Evolutionary conservation across 2,329 filamentous ascomycete species (phyloP).

Genomic region (Shiraia sp.): DNA sequence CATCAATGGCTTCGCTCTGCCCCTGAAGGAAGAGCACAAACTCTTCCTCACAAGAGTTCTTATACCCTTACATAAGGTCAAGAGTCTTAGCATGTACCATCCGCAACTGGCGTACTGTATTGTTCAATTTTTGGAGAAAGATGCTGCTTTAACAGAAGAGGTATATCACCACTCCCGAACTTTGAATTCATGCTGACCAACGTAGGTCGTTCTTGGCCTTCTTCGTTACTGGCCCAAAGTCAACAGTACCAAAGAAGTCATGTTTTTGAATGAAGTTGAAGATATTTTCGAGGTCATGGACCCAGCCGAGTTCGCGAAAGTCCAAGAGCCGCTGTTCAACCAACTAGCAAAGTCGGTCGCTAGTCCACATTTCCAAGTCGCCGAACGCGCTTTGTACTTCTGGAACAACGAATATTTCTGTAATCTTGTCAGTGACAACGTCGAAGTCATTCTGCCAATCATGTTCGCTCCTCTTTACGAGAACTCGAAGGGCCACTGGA

Average conservation of each 20-base stretch:
- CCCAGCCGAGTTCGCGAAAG: slow-evolving; percentile 96
- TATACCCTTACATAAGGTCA: slow-evolving; percentile 94
- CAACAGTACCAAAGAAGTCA: slow-evolving; percentile 99
- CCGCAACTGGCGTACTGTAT: slow-evolving; percentile 98
- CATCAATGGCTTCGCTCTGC: slow-evolving; percentile 97
- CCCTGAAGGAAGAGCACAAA: slow-evolving; percentile 98
- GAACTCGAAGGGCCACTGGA: slow-evolving; percentile 99
- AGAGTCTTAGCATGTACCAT: slow-evolving; percentile 99
- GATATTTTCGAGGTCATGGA: slow-evolving; percentile 99
- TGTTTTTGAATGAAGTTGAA: slow-evolving; percentile 99
- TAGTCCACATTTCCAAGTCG: slow-evolving; percentile 98
- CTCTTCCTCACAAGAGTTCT: slow-evolving; percentile 93
- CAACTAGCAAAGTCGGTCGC: slow-evolving; percentile 97
- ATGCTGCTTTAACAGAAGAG: slow-evolving; percentile 95
- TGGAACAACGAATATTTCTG: slow-evolving; percentile 99
- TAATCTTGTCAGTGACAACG: slow-evolving; percentile 98
- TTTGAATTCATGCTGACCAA: slow-evolving; percentile 17
- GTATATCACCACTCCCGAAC: slow-evolving; percentile 51
- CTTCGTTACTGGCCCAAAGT: slow-evolving; percentile 98
- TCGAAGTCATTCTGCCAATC: slow-evolving; percentile 96
- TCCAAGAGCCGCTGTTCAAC: slow-evolving; percentile 96
- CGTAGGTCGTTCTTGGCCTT: slow-evolving; percentile 85
- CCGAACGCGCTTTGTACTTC: slow-evolving; percentile 95
- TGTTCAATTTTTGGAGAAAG: slow-evolving; percentile 97
- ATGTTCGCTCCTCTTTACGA: slow-evolving; percentile 99